Evolutionary conservation across 2,329 filamentous ascomycete species (phyloP).

Genomic region (Diaporthe sp.): DNA sequence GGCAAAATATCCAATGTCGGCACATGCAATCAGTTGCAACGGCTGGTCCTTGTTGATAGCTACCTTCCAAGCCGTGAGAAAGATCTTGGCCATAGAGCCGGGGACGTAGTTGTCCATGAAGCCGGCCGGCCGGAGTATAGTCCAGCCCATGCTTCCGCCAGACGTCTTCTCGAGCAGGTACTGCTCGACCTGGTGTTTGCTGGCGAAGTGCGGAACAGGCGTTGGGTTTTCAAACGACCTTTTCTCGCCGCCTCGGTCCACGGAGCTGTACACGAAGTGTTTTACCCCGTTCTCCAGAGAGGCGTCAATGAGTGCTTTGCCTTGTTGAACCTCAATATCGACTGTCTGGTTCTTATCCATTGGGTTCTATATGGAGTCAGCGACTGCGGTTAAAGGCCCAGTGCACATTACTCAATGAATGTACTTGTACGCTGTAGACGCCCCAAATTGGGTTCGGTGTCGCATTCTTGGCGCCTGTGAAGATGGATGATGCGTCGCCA

Average conservation of each 20-base stretch:
- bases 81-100: conserved; percentile 45
- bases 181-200: conserved; percentile 69
- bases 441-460: not conserved
- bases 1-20: conserved; percentile 53
- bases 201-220: conserved; percentile 65
- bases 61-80: conserved; percentile 46
- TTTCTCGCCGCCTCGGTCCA: conserved; percentile 70
- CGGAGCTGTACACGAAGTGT: conserved; percentile 71
- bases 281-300: conserved; percentile 59
- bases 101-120: conserved; percentile 53
- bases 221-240: conserved; percentile 61
- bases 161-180: conserved; percentile 57
- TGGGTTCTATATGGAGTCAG: not conserved
- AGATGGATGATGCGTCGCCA: not conserved
- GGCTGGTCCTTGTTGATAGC: conserved; percentile 43
- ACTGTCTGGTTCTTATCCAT: not conserved
- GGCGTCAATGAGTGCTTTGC: conserved; percentile 52
- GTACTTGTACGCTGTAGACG: not conserved
- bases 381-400: not conserved
- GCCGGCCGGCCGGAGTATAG: conserved; percentile 43
- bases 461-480: not conserved
- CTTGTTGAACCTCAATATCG: not conserved
- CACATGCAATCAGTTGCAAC: conserved; percentile 47
- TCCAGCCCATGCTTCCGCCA: conserved; percentile 41
- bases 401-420: not conserved